Evolutionary conservation across 2,329 filamentous ascomycete genomes (phyloP), one percentile per base, ranked within the genome.

Genomic region (Penicillium sclerotiorum): DNA sequence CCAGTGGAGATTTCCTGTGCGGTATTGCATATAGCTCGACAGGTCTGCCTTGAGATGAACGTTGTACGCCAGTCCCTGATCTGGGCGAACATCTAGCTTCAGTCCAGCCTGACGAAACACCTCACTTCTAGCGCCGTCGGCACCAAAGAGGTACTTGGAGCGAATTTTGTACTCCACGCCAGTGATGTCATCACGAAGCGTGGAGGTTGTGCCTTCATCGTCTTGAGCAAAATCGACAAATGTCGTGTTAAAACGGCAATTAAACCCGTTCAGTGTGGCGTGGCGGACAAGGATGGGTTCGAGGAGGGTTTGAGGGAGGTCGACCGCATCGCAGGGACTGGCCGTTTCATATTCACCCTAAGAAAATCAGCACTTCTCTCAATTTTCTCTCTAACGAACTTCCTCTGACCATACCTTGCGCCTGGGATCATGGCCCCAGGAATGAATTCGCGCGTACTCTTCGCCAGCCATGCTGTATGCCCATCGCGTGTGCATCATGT

Each of bases 1-100:
- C 78, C 81, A 85, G 61, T 87, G 83, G 15, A 86, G 69, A 58
- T 84, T 85, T 0, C 82, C 84, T 22, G 71, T 73, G 0, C 82
- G 73, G 43, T 75, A 66, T 45, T 77, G 37, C 33, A 62, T 50
- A 6, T 55, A 39, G 9, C 43, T 45, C 1, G 56, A 59, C 0
- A 85, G 66, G 58, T 86, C 81, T 0, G 73, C 75, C 35, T 76
- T 69, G 6, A 78, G 70, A 3, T 79, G 68, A 18, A 81, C 65
- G 53, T 81, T 82, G 35, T 76, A 69, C 2, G 79, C 79, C 5
- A 78, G 54, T 1, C 78, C 78, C 47, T 78, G 73, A 3, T 76
- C 74, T 0, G 74, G 73, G 41, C 72, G 70, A 21, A 67, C 69
- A 37, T 72, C 68, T 28, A 82, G 55, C 4, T 78, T 77, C 13